Evolutionary conservation across 495 filamentous ascomycete species (phyloP).

Genomic region (Neurospora sp.): DNA sequence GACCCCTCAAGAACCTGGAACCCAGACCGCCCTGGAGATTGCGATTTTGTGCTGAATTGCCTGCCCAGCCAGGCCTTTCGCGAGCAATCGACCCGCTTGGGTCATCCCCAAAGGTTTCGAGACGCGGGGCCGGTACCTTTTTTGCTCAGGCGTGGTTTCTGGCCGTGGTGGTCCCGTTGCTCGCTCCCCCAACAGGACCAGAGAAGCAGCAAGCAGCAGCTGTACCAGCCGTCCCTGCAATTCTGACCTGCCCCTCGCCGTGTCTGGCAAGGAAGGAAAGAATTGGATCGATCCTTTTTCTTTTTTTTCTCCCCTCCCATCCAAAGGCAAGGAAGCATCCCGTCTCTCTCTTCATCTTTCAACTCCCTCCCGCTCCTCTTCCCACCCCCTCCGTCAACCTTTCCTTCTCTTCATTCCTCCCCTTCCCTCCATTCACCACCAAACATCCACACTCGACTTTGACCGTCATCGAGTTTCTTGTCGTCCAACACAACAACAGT

Average conservation of each 20-base stretch:
- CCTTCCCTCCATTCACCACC: background rate
- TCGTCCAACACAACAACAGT: background rate
- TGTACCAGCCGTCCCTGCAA: background rate
- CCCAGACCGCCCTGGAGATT: slow-evolving; percentile 17
- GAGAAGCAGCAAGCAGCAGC: slow-evolving; percentile 2
- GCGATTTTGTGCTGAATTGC: background rate
- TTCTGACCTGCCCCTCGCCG: background rate
- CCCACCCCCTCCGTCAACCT: background rate
- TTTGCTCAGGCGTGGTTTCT: slow-evolving; percentile 5
- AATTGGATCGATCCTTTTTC: background rate
- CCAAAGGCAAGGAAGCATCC: slow-evolving; percentile 7
- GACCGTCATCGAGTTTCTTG: background rate
- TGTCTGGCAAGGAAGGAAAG: background rate
- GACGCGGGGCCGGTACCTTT: slow-evolving; percentile 19
- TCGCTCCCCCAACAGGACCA: slow-evolving; percentile 9
- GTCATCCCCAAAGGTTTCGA: slow-evolving; percentile 25
- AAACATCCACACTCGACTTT: background rate
- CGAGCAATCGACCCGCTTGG: slow-evolving; percentile 17
- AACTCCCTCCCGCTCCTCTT: slow-evolving; percentile 2
- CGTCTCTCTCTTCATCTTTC: slow-evolving; percentile 3
- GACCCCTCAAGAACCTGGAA: slow-evolving; percentile 1
- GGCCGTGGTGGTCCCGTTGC: background rate
- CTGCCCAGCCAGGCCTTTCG: background rate
- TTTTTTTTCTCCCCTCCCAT: slow-evolving; percentile 6
- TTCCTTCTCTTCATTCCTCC: background rate